Evolutionary conservation across 257 asterid species (phyloP), one percentile per base, ranked within the genome.

Genomic region (Haberlea rhodopensis): DNA sequence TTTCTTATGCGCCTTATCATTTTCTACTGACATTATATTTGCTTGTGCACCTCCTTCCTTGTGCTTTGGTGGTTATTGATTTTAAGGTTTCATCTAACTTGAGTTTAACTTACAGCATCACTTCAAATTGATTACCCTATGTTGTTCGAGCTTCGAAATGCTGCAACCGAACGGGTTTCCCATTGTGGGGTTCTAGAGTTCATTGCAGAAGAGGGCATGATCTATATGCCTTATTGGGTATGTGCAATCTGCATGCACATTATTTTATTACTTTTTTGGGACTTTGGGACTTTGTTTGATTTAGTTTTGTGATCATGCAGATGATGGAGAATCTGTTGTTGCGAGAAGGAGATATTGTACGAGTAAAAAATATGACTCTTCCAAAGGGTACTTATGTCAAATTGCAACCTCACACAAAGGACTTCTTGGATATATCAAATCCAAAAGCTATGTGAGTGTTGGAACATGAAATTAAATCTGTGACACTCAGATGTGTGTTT

Each of bases 321-420:
- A 94, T 94, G 99, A 94, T 94, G 99, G 96, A 88, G 82, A 94
- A 90, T 86, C 78, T 94, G 70, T 74, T 85, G 71, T 76, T 94
- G 75, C 95, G 77, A 86, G 99, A 88, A 87, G 99, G 97, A 24
- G 95, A 94, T 70, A 54, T 83, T 55, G 97, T 90, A 63, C 78
- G 89, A 28, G 85, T 94, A 71, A 94, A 88, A 72, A 94, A 90
- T 58, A 91, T 67, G n/a, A 80, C 99, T 63, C 96, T 94, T 82
- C 97, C 95, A 0, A 94, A 94, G 92, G 99, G 96, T 57, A 86
- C 80, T 57, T 94, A 86, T 51, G 99, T 94, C 5, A 94, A 90
- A 76, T 73, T 90, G 84, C 99, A 90, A 65, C 99, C 97, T 1
- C 99, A 94, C 82, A 90, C 98, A 2, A 84, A 77, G 80, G 96